Percentiles rank a stretch among this genome's conserved stretches.
Evolutionary conservation across 148 eudicot genomes (phyloP).

Genomic region (Simmondsia chinensis): DNA sequence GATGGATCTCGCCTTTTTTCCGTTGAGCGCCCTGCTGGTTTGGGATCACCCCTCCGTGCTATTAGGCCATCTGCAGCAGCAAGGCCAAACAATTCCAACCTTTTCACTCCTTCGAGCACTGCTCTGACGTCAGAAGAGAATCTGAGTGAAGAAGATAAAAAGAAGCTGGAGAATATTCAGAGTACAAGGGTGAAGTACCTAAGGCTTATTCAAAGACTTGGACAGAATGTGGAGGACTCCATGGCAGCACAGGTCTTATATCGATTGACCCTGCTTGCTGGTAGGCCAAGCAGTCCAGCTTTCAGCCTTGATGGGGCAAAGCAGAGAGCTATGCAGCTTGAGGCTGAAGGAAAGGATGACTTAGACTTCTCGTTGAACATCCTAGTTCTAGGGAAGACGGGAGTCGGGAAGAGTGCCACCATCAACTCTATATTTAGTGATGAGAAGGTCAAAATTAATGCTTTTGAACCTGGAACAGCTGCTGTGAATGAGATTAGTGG

Average conservation of each 20-base stretch:
- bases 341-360: conserved; percentile 58
- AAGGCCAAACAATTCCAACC: conserved; percentile 32
- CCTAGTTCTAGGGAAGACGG: conserved; percentile 80
- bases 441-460: conserved; percentile 61
- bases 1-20: conserved; percentile 91
- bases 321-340: conserved; percentile 53
- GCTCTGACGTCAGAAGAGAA: conserved; percentile 37
- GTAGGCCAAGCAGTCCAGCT: conserved; percentile 51
- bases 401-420: conserved; percentile 96
- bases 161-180: conserved; percentile 68
- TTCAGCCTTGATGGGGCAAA: conserved; percentile 78
- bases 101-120: conserved; percentile 33
- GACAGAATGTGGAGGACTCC: conserved; percentile 70
- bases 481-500: conserved; percentile 59
- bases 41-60: conserved; percentile 66
- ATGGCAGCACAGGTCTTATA: conserved; percentile 82
- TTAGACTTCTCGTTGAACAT: conserved; percentile 67
- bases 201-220: conserved; percentile 78
- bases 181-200: conserved; percentile 70
- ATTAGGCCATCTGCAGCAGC: conserved; percentile 48
- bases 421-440: conserved; percentile 86
- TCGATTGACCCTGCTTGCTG: conserved; percentile 63
- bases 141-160: conserved; percentile 74
- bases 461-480: conserved; percentile 63
- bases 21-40: conserved; percentile 92